phyloP scores from a whole-genome alignment of 169 alveolate species.

The Theileria equi region DNA sequence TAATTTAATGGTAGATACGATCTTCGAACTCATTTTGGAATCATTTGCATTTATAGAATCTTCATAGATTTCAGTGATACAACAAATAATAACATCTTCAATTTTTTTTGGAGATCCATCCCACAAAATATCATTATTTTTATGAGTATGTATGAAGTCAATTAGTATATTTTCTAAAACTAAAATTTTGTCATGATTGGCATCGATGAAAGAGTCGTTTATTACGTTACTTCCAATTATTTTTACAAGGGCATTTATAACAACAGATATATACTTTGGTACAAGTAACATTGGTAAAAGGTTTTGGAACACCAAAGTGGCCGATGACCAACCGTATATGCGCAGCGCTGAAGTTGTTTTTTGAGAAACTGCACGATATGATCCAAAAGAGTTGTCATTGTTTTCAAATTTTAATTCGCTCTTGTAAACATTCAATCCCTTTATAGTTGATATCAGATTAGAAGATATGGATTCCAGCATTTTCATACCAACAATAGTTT shows the following conservation, averaged over 20 bases:
- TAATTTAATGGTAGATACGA: slow-evolving; percentile 5
- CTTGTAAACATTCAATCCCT: neutral
- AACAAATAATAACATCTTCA: slow-evolving; percentile 4
- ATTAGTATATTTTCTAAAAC: slow-evolving; percentile 30
- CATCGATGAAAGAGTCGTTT: neutral
- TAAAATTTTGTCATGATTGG: neutral
- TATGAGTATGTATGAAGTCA: slow-evolving; percentile 29
- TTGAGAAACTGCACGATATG: slow-evolving; percentile 6
- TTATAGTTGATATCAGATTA: neutral
- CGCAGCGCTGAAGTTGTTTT: slow-evolving; percentile 22
- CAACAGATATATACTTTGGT: slow-evolving; percentile 36
- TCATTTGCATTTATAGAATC: slow-evolving; percentile 9
- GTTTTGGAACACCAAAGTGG: slow-evolving; percentile 37
- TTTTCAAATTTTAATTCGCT: neutral
- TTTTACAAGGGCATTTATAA: slow-evolving; percentile 20
- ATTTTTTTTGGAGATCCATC: neutral
- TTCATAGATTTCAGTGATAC: slow-evolving; percentile 12
- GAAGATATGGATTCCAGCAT: no score
- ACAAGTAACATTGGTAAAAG: slow-evolving; percentile 29
- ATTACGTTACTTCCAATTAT: slow-evolving; percentile 36
- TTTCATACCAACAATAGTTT: neutral
- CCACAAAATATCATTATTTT: neutral
- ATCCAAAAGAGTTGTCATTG: slow-evolving; percentile 5
- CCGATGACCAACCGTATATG: slow-evolving; percentile 49
- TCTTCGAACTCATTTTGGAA: slow-evolving; percentile 11